phyloP scores from a whole-genome alignment of 768 basidiomycete genomes.

The Termitomyces sp. region DNA sequence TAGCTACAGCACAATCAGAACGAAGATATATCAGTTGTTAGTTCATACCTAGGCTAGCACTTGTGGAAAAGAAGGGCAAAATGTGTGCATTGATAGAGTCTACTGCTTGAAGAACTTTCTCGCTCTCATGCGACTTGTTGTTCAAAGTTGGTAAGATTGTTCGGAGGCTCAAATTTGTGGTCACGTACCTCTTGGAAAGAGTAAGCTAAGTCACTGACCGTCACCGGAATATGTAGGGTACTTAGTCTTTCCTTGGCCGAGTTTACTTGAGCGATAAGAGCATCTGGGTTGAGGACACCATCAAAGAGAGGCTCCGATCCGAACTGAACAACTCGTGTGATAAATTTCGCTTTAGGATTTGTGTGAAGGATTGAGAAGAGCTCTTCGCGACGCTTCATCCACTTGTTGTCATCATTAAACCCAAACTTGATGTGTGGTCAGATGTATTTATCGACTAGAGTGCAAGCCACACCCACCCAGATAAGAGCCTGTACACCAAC shows the following conservation, averaged over 20 bases:
- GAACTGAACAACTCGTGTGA: conserved; percentile 67
- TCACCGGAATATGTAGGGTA: conserved; percentile 56
- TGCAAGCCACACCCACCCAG: conserved; percentile 46
- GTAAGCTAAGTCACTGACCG: conserved; percentile 63
- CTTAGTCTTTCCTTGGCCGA: conserved; percentile 46
- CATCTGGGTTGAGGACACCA: conserved; percentile 41
- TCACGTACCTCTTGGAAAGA: conserved; percentile 42
- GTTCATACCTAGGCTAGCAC: conserved; percentile 50
- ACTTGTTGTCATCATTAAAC: conserved; percentile 42
- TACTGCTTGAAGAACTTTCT: conserved; percentile 51
- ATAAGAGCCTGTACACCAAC: conserved; percentile 74
- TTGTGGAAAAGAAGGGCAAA: conserved; percentile 61
- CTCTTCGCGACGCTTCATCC: conserved; percentile 49
- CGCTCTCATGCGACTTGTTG: conserved; percentile 32
- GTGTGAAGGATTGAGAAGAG: conserved; percentile 51
- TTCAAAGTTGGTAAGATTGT: not conserved
- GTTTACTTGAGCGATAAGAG: conserved; percentile 49
- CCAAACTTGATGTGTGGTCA: conserved; percentile 37
- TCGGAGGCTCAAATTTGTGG: not conserved
- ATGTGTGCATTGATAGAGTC: conserved; percentile 68
- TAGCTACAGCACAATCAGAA: conserved; percentile 29
- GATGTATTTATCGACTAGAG: not conserved
- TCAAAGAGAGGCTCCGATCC: conserved; percentile 74
- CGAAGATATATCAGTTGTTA: not conserved
- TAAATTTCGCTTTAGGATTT: conserved; percentile 60